Base-by-base conservation (phyloP, 2,329 filamentous ascomycete genomes). In the Bipolaris bicolor region DNA sequence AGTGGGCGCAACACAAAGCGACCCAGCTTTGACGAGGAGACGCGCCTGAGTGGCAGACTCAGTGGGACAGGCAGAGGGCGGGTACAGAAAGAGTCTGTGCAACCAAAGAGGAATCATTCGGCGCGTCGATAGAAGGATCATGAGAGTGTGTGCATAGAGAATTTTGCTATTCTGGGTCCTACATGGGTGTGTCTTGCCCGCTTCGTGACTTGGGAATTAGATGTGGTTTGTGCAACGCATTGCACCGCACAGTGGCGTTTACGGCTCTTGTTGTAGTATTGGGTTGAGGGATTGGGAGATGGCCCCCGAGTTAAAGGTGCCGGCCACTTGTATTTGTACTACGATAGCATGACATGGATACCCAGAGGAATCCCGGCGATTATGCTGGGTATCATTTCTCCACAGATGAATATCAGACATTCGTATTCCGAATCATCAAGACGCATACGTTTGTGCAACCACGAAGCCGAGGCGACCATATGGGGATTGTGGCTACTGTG, bases 81-180 rank as follows among this genome's bases (percentile, higher is more conserved):
- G 24, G 71, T 71, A 9, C 66, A 72, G 57, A 71, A 71, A 57
- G 69, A 75, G 58, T 57, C 43, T 5, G 56, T 73, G 16, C 65
- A 70, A 50, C 62, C 69, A 5, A 70, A 68, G 36, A 57, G 60
- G 33, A 67, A 63, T 13, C 64, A 63, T 13, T 58, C 54, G 7
- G 65, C 63, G 33, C 57, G 63, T n/a, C 57, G 67, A 39, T 66
- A 60, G 53, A 49, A 45, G 15, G 33, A 31, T 9, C 26, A 46
- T n/a, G 41, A 31, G 3, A 40, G 48, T 46, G 33, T 40, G 29
- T 46, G 34, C 18, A 29, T 51, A 26, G 18, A 52, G 40, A 34
- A 34, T 52, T 51, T 45, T 41, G 48, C 18, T 34, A 34, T 39
- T 34, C 24, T 40, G 10, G 26, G 24, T 37, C 33, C 31, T 37